Percentiles rank a stretch among this genome's conserved stretches.
Conservation (phyloP, 116 monocot genomes). For the Iris pallida region DNA sequence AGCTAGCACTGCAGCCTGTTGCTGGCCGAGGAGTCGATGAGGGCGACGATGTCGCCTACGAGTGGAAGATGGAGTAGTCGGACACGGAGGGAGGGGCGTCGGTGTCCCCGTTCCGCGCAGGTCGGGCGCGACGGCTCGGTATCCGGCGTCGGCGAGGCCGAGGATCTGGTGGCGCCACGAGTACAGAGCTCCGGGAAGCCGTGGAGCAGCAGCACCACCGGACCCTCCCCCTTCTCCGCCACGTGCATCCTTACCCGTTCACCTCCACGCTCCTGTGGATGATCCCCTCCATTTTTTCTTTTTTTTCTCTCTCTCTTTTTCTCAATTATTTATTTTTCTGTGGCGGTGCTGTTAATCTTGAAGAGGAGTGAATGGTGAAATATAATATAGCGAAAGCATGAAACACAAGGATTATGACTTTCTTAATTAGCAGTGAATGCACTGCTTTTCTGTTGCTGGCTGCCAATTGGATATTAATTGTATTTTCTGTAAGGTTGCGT, state of each 20-base stretch:
- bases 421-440: too few species aligned
- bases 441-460: too few species aligned
- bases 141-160: constrained; percentile 41
- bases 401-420: too few species aligned
- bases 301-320: constrained; percentile 10
- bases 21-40: constrained; percentile 34
- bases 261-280: constrained; percentile 23
- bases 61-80: constrained; percentile 45
- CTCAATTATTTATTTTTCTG: not conserved
- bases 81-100: constrained; percentile 14
- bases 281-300: constrained; percentile 5
- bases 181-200: constrained; percentile 62
- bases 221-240: constrained; percentile 27
- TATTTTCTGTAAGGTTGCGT: too few species aligned
- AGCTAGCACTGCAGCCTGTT: constrained; percentile 12
- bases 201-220: constrained; percentile 27
- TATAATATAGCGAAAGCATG: too few species aligned
- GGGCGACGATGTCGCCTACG: constrained; percentile 49
- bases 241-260: constrained; percentile 37
- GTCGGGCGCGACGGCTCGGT: constrained; percentile 55
- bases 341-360: not conserved
- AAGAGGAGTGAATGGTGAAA: too few species aligned
- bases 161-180: constrained; percentile 60
- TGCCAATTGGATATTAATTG: too few species aligned
- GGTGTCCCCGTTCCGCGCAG: constrained; percentile 60